Conservation (phyloP, 768 basidiomycete species). For the Flagelloscypha sp. region DNA sequence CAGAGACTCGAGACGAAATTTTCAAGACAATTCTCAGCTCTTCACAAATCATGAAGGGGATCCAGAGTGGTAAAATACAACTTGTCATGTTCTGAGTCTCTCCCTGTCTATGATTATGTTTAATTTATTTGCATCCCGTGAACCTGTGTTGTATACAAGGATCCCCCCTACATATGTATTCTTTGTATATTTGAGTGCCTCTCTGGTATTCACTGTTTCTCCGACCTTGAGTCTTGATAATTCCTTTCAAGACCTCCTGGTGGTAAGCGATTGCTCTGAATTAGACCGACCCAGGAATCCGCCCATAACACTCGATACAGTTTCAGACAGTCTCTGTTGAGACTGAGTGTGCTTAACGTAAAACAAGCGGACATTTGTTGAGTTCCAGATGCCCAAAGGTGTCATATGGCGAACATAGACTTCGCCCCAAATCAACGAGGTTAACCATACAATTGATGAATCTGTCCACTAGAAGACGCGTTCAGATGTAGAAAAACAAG, state of each 20-base stretch:
- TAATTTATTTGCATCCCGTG: no score
- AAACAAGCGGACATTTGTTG: slow-evolving; percentile 83
- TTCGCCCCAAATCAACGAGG: slow-evolving; percentile 92
- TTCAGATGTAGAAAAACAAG: slow-evolving; percentile 6
- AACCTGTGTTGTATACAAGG: no score
- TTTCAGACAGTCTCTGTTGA: slow-evolving; percentile 62
- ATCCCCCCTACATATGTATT: no score
- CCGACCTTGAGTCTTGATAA: no score
- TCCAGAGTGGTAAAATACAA: slow-evolving; percentile 66
- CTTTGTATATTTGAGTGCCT: no score
- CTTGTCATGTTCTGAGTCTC: slow-evolving; percentile 69
- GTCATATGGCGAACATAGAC: slow-evolving; percentile 87
- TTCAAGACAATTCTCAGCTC: slow-evolving; percentile 67
- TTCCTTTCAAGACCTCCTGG: no score
- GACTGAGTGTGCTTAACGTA: slow-evolving; percentile 79
- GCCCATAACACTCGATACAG: slow-evolving; percentile 76
- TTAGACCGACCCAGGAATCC: slow-evolving; percentile 53
- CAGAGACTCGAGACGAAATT: slow-evolving; percentile 75
- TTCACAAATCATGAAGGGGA: slow-evolving; percentile 49
- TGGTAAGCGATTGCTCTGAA: slow-evolving; percentile 22
- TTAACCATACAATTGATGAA: slow-evolving; percentile 85
- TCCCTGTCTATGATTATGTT: no score
- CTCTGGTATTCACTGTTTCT: no score
- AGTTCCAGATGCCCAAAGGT: slow-evolving; percentile 83
- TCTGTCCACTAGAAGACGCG: slow-evolving; percentile 72